Conservation (phyloP, 2,329 filamentous ascomycete species). For the Sporothrix mexicana region DNA sequence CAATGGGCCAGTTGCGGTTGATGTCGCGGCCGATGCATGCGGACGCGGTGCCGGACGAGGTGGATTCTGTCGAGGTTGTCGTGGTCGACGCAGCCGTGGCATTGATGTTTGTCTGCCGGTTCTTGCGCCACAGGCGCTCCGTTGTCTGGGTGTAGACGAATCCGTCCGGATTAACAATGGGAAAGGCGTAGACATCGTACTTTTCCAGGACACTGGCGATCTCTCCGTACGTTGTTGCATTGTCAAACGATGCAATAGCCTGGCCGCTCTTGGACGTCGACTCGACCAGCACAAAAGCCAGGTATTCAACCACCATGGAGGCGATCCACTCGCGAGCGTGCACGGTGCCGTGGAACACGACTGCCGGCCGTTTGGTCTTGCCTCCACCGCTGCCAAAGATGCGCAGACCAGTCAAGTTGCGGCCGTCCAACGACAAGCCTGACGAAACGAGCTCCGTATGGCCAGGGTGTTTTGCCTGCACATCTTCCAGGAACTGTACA, state of each 20-base stretch:
- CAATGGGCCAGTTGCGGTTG: conserved; percentile 58
- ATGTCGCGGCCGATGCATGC: conserved; percentile 60
- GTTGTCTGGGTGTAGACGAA: conserved; percentile 64
- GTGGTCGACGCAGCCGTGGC: conserved; percentile 40
- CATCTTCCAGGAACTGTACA: conserved; percentile 53
- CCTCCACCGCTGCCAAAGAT: conserved; percentile 55
- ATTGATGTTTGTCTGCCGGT: conserved; percentile 57
- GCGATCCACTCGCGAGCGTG: conserved; percentile 68
- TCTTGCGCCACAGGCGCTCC: conserved; percentile 68
- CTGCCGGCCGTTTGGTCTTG: conserved; percentile 49
- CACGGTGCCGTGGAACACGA: conserved; percentile 63
- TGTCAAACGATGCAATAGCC: conserved; percentile 41
- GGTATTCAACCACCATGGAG: conserved; percentile 61
- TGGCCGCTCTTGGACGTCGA: conserved; percentile 26
- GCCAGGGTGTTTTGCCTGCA: conserved; percentile 52
- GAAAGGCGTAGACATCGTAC: conserved; percentile 71
- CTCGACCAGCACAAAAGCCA: conserved; percentile 52
- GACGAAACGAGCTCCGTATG: conserved; percentile 56
- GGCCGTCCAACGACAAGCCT: conserved; percentile 54
- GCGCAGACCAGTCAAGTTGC: conserved; percentile 65
- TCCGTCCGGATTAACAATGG: conserved; percentile 67
- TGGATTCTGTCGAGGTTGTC: neutral
- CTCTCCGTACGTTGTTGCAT: neutral
- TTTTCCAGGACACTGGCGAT: conserved; percentile 58
- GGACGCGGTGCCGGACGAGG: conserved; percentile 39